Evolutionary conservation across 2,329 filamentous ascomycete genomes (phyloP), one percentile per base, ranked within the genome.

Genomic region (Botrytis tulipae): DNA sequence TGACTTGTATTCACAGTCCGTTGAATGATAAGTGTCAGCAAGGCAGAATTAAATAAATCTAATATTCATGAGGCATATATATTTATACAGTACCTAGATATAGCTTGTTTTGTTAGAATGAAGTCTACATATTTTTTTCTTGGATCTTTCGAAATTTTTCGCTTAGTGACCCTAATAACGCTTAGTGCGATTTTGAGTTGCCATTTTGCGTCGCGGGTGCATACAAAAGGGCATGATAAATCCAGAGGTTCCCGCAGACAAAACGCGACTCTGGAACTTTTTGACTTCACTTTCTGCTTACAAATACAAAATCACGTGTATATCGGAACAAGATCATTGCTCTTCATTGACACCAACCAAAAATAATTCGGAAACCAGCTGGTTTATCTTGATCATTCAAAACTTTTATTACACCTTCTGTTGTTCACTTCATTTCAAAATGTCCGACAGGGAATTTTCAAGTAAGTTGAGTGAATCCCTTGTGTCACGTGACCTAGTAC

Each of bases 361-460:
- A 25, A 25, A n/a, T 1, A 51, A 54, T 40, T 40, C 25, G 37
- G 37, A 40, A 62, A 40, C 4, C 14, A 14, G 40, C 20, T 66
- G 20, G 32, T 10, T 35, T 4, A n/a, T 37, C 25, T 51, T n/a
- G n/a, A 22, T 20, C 25, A 37, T 37, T 37, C 25, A 54, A 51
- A 51, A 29, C n/a, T 48, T 60, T 10, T 3, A 35, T n/a, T 37
- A 12, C 16, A 7, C 40, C 22, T 68, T n/a, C 32, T 12, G 10
- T 40, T 46, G 10, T 9, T 3, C 10, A 18, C 14, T 25, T 57
- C 35, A 3, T n/a, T 60, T 25, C 73, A 77, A 57, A 12, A 91
- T 91, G 89, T 91, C 89, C 73, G 89, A 91, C 79, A 87, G 90
- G 82, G 89, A 91, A 81, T 89, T 90, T 83, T 87, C 71, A 44